These are phyloP conservation scores for Podila epigama DNA, from an alignment of 192 early-diverging fungal species.

Conservation along the genomic window DNA sequence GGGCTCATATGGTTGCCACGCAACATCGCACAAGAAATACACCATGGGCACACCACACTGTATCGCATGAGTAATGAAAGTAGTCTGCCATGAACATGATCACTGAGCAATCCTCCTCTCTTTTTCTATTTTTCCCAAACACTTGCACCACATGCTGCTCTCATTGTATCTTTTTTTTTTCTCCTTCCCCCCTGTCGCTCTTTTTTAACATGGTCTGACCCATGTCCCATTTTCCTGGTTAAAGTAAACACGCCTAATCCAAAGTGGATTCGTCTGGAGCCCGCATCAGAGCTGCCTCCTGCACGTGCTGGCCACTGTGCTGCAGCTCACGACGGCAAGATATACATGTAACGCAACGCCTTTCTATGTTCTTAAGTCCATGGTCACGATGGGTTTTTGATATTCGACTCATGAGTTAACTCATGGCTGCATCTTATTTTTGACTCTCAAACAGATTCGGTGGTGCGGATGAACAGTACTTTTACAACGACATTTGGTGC, in stretches of 20 bases:
- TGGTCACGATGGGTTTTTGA: no score
- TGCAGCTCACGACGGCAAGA: conserved; percentile 39
- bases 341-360: conserved; percentile 41
- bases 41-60: no score
- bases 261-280: conserved; percentile 47
- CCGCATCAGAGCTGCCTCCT: conserved; percentile 43
- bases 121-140: background rate
- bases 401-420: no score
- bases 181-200: background rate
- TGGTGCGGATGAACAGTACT: conserved; percentile 56
- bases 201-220: background rate
- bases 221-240: background rate
- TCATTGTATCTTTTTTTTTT: background rate
- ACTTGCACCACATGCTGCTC: background rate
- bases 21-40: no score
- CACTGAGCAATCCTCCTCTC: background rate
- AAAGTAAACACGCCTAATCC: conserved; percentile 40
- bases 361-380: background rate
- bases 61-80: no score
- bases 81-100: no score
- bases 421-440: background rate
- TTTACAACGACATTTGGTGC: conserved; percentile 67
- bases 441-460: conserved; percentile 52
- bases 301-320: conserved; percentile 50
- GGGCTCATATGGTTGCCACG: no score